Evolutionary conservation across 108 stramenopile genomes (phyloP).

Genomic region (Cyclotella distinguenda): DNA sequence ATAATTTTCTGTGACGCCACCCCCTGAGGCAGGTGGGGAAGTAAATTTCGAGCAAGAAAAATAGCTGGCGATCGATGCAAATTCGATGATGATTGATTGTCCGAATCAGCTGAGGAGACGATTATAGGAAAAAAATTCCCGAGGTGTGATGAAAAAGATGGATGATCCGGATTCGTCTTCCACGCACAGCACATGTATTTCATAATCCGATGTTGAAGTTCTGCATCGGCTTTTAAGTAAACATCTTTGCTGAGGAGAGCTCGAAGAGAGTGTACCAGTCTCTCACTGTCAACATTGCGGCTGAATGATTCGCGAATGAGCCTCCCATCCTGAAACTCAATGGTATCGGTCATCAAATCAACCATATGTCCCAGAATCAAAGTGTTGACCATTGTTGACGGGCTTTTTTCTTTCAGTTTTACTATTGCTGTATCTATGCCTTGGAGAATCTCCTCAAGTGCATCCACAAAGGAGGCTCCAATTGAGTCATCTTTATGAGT

Average conservation of each 20-base stretch:
- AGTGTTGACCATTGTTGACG: conserved; percentile 6
- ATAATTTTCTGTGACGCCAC: conserved; percentile 31
- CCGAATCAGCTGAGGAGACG: conserved; percentile 13
- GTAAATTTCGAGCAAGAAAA: conserved; percentile 51
- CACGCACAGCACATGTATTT: conserved; percentile 43
- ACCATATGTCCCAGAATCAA: conserved; percentile 32
- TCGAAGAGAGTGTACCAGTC: conserved; percentile 36
- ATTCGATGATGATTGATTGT: conserved; percentile 15
- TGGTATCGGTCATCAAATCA: conserved; percentile 38
- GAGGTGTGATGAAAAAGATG: conserved; percentile 37
- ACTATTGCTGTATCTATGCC: conserved; percentile 19
- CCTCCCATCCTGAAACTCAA: conserved; percentile 44
- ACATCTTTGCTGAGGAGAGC: conserved; percentile 26
- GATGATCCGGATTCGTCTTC: conserved; percentile 43
- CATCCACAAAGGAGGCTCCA: conserved; percentile 20
- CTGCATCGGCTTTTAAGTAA: conserved; percentile 20
- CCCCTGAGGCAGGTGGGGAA: conserved; percentile 48
- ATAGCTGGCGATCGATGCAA: conserved; percentile 50
- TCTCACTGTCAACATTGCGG: conserved; percentile 14
- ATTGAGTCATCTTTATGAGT: conserved; percentile 7
- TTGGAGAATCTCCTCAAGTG: conserved; percentile 39
- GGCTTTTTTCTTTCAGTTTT: background rate
- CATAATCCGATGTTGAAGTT: conserved; percentile 38
- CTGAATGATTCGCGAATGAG: conserved; percentile 18
- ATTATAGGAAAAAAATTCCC: conserved; percentile 44